Base-by-base conservation (phyloP, 352 stramenopile species). In the Vaucheria bursata region DNA sequence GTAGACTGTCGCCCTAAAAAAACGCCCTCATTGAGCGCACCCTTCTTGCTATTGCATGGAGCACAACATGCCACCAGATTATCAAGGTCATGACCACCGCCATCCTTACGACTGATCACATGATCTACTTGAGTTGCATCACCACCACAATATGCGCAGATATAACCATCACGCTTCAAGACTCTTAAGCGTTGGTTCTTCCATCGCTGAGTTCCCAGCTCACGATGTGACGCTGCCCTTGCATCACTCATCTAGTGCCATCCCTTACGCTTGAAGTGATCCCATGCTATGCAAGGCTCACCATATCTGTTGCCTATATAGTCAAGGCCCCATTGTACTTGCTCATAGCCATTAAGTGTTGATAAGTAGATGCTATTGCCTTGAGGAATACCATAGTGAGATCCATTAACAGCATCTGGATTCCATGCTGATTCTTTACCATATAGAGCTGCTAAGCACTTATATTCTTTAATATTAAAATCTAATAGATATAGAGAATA, bases 1-100 rank as follows among this genome's bases (percentile, higher is more conserved):
- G 45, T 59, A 59, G 45, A 59, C 45, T 59, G 45, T 25, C 45
- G 45, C 18, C 45, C 45, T 59, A 59, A 59, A 59, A 59, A 59
- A 59, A 59, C 12, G 45, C 12, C 45, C 45, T 59, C 45, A 25
- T 25, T 59, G 25, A 18, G 45, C 45, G 18, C 25, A 59, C 45
- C 45, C 25, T 59, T 59, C 12, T 25, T 59, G 45, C 45, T 59
- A 59, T 59, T 59, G 45, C 45, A 59, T 59, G 12, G 45, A 59
- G 12, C 12, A 25, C 45, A 59, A 25, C 45, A 59, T 18, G 45
- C 45, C 45, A 59, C 45, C 12, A 59, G 45, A 25, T 59, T 59
- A 25, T 59, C 45, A 25, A 59, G 45, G 45, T 59, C 45, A 59
- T 59, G 12, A 25, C 12, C 25, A 18, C 45, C 45, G 12, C 45